Conservation (phyloP, 352 stramenopile species). For the Pythium periplocum region DNA sequence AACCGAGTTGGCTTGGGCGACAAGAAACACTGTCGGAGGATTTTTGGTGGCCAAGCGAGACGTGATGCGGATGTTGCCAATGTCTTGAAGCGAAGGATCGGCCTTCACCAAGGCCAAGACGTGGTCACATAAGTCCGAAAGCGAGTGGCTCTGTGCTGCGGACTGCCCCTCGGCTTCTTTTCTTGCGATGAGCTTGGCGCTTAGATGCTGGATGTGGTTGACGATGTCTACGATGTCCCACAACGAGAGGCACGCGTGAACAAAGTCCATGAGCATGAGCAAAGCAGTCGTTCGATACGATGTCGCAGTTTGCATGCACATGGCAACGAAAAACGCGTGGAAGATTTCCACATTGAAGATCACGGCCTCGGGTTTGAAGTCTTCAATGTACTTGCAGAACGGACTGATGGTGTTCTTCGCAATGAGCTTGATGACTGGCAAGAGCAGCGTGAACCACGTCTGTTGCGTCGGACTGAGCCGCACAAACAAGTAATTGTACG, state of each 20-base stretch:
- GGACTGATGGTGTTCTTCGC: conserved; percentile 28
- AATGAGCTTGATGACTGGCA: conserved; percentile 32
- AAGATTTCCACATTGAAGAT: conserved; percentile 15
- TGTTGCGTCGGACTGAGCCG: conserved; percentile 1
- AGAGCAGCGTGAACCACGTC: conserved; percentile 8
- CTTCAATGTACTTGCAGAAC: conserved; percentile 11
- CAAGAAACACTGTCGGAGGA: too few relatives aligned
- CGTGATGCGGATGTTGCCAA: too few relatives aligned
- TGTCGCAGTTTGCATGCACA: conserved; percentile 6
- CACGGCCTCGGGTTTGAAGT: conserved; percentile 19
- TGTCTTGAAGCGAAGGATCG: too few relatives aligned
- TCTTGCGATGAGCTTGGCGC: background rate
- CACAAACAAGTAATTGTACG: conserved; percentile 12
- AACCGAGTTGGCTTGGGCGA: too few relatives aligned
- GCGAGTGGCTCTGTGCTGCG: too few relatives aligned
- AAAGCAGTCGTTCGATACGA: background rate
- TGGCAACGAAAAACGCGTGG: conserved; percentile 14
- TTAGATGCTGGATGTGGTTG: background rate
- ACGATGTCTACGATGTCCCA: background rate
- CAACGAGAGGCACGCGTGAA: conserved; percentile 1
- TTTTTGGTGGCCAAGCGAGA: too few relatives aligned
- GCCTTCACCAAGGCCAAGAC: too few relatives aligned
- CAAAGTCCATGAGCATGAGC: conserved; percentile 1
- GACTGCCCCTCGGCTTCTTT: too few relatives aligned
- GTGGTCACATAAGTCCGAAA: too few relatives aligned